A percentile compares a stretch with the other conserved stretches of the same genome.
These are phyloP conservation scores for Geranomyces variabilis DNA, from an alignment of 192 early-diverging fungal species.

Conservation along the genomic window DNA sequence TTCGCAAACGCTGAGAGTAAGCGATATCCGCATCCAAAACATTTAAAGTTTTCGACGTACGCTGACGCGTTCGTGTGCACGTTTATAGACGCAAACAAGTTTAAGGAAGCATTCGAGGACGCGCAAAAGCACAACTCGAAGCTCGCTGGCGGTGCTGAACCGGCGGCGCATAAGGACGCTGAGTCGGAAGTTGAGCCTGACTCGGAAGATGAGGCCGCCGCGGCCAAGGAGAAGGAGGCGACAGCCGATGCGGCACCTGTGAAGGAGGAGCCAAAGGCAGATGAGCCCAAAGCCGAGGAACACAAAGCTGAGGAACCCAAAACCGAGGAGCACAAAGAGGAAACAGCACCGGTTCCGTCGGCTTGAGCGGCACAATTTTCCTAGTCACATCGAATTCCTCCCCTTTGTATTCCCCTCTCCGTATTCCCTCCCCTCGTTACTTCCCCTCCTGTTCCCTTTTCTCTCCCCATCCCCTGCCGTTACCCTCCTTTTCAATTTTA, in stretches of 20 bases:
- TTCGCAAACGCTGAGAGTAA: conserved; percentile 91
- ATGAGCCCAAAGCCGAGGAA: conserved; percentile 42
- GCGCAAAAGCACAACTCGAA: conserved; percentile 62
- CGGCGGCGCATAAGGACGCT: conserved; percentile 21
- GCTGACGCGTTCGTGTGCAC: no score
- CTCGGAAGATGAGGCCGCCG: conserved; percentile 48
- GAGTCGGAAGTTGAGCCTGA: conserved; percentile 41
- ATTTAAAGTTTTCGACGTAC: neutral
- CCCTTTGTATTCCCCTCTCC: no score
- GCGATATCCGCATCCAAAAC: conserved; percentile 9
- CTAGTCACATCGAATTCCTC: no score
- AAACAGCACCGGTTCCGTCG: no score
- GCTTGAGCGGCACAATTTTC: no score
- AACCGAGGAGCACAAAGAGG: no score
- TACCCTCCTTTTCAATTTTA: no score
- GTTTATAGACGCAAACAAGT: conserved; percentile 78
- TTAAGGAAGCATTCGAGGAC: conserved; percentile 85
- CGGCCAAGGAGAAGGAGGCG: conserved; percentile 35
- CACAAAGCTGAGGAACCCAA: neutral
- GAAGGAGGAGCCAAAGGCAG: conserved; percentile 40
- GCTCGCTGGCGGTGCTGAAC: conserved; percentile 19
- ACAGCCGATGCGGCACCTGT: conserved; percentile 43
- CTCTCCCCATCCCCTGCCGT: no score
- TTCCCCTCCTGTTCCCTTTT: no score
- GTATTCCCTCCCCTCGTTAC: no score